Evolutionary conservation across 345 rosid species (phyloP).

Genomic region (Gossypium herbaceum): DNA sequence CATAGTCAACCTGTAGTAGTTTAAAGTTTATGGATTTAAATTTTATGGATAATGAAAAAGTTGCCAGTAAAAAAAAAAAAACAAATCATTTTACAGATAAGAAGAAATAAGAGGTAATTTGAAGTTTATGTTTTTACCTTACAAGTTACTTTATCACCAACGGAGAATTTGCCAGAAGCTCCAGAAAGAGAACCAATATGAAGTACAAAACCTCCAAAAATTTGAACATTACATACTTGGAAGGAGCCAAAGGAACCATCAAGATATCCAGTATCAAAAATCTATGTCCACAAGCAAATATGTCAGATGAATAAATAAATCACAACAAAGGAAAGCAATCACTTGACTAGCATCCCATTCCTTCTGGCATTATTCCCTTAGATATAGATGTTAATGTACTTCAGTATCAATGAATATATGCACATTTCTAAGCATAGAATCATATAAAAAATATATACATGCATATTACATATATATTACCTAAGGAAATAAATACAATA

Average conservation of each 20-base stretch:
- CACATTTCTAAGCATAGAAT: background rate
- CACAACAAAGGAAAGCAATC: background rate
- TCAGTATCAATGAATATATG: background rate
- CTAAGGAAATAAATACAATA: background rate
- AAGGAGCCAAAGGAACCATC: slow-evolving; percentile 27
- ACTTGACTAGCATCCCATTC: background rate
- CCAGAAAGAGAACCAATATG: slow-evolving; percentile 70
- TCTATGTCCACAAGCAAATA: slow-evolving; percentile 4
- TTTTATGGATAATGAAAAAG: background rate
- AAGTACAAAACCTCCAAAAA: slow-evolving; percentile 86
- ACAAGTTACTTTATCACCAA: slow-evolving; percentile 73
- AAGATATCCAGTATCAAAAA: slow-evolving; percentile 10
- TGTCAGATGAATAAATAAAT: background rate
- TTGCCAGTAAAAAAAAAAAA: background rate
- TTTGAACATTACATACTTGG: slow-evolving; percentile 79
- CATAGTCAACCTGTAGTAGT: slow-evolving; percentile 72
- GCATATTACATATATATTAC: background rate
- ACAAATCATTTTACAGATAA: background rate
- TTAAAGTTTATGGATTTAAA: too few relatives aligned
- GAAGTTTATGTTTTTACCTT: slow-evolving; percentile 47
- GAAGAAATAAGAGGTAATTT: background rate
- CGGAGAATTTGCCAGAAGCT: slow-evolving; percentile 38
- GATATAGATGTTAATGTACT: background rate
- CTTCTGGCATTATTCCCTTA: background rate
- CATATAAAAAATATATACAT: background rate